These are phyloP conservation scores for Leccinum disarticulatum DNA, from an alignment of 768 basidiomycete genomes.

Conservation along the genomic window DNA sequence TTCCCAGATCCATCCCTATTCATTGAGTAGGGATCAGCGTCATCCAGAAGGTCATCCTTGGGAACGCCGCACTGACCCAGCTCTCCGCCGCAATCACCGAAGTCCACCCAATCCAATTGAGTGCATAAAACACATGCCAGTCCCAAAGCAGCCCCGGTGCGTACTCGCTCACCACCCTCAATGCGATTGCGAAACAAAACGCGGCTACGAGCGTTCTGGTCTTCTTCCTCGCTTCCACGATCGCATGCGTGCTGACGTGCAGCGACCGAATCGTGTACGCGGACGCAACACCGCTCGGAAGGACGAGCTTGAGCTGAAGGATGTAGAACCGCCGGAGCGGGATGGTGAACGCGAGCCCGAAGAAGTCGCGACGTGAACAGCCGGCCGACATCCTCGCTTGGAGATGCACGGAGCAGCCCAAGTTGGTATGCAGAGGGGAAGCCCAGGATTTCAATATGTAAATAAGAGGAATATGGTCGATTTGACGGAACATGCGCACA, in stretches of 20 bases:
- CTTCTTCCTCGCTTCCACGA: not conserved
- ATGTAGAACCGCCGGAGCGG: conserved; percentile 1
- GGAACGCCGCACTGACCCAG: not conserved
- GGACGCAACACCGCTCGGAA: not conserved
- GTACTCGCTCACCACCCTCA: conserved; percentile 1
- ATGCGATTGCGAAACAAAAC: not conserved
- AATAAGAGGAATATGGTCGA: too few relatives aligned
- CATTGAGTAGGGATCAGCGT: not conserved
- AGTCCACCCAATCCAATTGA: not conserved
- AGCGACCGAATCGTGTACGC: not conserved
- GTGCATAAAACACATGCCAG: conserved; percentile 1
- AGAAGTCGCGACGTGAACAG: not conserved
- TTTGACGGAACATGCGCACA: too few relatives aligned
- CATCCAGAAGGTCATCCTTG: not conserved
- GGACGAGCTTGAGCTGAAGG: conserved; percentile 2
- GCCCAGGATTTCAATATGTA: too few relatives aligned
- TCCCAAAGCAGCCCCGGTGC: conserved; percentile 1
- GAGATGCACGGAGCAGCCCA: not conserved
- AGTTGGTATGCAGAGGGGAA: conserved; percentile 1
- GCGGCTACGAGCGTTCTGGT: not conserved
- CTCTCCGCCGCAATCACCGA: conserved; percentile 1
- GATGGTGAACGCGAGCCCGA: not conserved
- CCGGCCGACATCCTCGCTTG: not conserved
- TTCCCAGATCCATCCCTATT: conserved; percentile 24
- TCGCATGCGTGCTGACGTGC: not conserved